Conservation (phyloP, 306 rosid species). For the Rosa rugosa region DNA sequence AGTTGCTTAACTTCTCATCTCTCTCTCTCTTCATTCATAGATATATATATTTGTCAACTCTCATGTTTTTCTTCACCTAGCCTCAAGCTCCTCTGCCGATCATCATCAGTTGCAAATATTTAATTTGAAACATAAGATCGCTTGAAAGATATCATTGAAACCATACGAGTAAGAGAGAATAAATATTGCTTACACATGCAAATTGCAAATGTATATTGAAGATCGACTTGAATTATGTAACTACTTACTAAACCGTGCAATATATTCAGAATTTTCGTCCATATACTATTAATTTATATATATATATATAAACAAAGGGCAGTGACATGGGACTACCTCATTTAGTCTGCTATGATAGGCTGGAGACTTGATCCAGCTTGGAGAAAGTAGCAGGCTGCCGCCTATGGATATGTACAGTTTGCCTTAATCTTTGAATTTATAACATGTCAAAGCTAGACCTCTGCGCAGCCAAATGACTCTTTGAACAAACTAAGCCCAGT, state of each 20-base stretch:
- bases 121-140: constrained; percentile 14
- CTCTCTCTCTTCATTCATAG: neutral
- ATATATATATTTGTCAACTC: constrained; percentile 38
- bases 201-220: neutral
- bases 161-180: neutral
- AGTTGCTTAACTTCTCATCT: constrained; percentile 32
- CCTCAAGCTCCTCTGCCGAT: constrained; percentile 13
- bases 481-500: neutral
- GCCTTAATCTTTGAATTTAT: neutral
- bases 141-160: constrained; percentile 23
- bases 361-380: constrained; percentile 5
- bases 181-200: neutral
- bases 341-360: constrained; percentile 9
- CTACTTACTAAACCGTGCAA: constrained; percentile 4
- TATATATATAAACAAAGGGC: neutral
- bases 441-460: neutral
- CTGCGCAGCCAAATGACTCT: neutral
- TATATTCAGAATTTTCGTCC: neutral
- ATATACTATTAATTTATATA: neutral
- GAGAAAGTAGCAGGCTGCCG: neutral
- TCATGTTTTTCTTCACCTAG: constrained; percentile 37
- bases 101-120: constrained; percentile 7
- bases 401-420: neutral
- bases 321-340: neutral
- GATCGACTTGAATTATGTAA: neutral